Evolutionary conservation across 495 filamentous ascomycete species (phyloP), one percentile per base, ranked within the genome.

Genomic region (Hypoxylon fragiforme): DNA sequence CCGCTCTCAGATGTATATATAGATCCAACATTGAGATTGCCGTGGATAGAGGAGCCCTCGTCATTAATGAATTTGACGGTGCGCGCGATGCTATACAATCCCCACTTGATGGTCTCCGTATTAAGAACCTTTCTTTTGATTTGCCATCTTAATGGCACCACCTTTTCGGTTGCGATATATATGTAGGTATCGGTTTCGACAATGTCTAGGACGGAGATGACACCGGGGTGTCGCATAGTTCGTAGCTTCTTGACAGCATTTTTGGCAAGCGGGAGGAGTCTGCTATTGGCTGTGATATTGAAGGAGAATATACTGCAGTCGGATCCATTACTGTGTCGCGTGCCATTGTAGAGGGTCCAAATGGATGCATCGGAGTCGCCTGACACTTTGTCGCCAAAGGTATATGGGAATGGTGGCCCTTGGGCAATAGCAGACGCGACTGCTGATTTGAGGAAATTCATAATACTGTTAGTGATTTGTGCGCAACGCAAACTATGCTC

Each of bases 371-470:
- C 89, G 21, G 90, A 73, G 60, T 96, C 91, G 38, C 4, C 9
- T 9, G 24, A 28, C 4, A 95, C 86, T 67, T 86, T 80, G 70
- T 98, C 94, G 60, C 92, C 92, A 60, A 97, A 91, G 14, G 80
- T 85, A 69, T 95, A 97, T 7, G 90, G 91, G 62, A 96, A 95
- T 3, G 90, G 83, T 24, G 91, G 91, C 13, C 91, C 91, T 70
- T 96, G 96, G 11, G 94, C 88, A 61, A 97, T 97, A 50, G 92
- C 92, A 32, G 94, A 96, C 28, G 91, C 90, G 63, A 98, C 90
- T 32, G 95, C 95, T 38, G 90, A 96, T 74, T 97, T 98, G 52
- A 98, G 81, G 67, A 97, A 97, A 63, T 98, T 92, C 94, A 98
- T 98, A 51, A 13, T 50, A 12, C 9, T 61, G 44, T 44, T 50